Conservation (phyloP, 2,329 filamentous ascomycete species). For the Diaporthe helianthi region DNA sequence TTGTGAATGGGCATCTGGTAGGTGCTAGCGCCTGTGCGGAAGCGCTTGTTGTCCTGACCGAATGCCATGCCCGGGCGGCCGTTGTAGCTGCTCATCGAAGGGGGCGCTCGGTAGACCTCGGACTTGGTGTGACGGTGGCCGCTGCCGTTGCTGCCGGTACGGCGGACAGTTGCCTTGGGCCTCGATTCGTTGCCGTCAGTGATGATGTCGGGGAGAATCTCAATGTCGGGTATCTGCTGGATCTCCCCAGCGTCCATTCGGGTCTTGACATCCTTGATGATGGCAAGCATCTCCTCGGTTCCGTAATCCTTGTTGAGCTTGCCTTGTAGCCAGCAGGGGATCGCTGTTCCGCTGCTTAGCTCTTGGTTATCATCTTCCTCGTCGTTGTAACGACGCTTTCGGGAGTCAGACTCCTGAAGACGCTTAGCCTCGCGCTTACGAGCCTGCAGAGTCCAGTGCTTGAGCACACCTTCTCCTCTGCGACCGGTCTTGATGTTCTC, state of each 20-base stretch:
- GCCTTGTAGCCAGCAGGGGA: conserved; percentile 57
- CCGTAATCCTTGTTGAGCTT: conserved; percentile 55
- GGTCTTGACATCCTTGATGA: conserved; percentile 53
- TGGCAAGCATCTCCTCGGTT: conserved; percentile 54
- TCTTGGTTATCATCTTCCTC: conserved; percentile 45
- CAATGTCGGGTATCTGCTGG: conserved; percentile 62
- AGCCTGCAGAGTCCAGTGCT: conserved; percentile 67
- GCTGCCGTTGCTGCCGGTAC: conserved; percentile 37
- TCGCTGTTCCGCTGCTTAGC: conserved; percentile 48
- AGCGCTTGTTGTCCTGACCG: conserved; percentile 31
- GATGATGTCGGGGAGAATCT: conserved; percentile 63
- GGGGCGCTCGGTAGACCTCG: conserved; percentile 37
- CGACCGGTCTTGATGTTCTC: conserved; percentile 46
- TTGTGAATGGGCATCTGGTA: conserved; percentile 29
- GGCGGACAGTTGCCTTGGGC: conserved; percentile 36
- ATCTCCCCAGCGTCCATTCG: conserved; percentile 53
- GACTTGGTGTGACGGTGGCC: conserved; percentile 34
- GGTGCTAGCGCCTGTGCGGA: conserved; percentile 30
- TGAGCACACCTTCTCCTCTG: conserved; percentile 51
- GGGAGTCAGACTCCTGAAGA: conserved; percentile 47
- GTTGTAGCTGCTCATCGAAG: conserved; percentile 33
- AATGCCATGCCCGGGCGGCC: conserved; percentile 23
- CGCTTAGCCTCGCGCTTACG: conserved; percentile 70
- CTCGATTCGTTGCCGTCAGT: conserved; percentile 42
- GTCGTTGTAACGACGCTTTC: conserved; percentile 31